Conservation (phyloP, 148 eudicot genomes). For the Amaranthus cruentus region DNA sequence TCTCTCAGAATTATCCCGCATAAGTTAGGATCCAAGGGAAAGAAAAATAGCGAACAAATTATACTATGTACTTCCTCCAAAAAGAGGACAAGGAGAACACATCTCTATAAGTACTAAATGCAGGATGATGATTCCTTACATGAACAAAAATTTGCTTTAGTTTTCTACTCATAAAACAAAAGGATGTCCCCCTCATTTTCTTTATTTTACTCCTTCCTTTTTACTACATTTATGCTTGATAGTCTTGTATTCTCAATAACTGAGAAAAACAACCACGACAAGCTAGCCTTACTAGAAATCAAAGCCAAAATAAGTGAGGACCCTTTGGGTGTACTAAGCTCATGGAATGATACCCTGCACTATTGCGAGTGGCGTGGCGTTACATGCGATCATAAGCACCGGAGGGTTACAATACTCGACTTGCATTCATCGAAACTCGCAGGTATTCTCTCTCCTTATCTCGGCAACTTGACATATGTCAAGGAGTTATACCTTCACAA, state of each 20-base stretch:
- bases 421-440: slow-evolving; percentile 9
- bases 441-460: slow-evolving; percentile 19
- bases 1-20: too few relatives aligned
- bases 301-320: slow-evolving; percentile 13
- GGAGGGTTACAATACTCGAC: slow-evolving; percentile 1
- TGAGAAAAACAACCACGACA: slow-evolving; percentile 2
- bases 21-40: neutral
- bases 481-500: slow-evolving; percentile 10
- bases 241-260: neutral
- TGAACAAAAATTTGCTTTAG: too few relatives aligned
- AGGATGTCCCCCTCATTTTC: neutral
- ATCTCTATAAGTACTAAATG: too few relatives aligned
- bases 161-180: neutral
- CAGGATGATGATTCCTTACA: too few relatives aligned
- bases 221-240: neutral
- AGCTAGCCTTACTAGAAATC: slow-evolving; percentile 8
- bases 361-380: slow-evolving; percentile 21
- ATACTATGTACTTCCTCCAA: neutral
- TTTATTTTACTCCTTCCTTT: neutral
- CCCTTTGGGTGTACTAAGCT: slow-evolving; percentile 6
- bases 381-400: neutral
- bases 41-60: neutral
- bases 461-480: slow-evolving; percentile 16
- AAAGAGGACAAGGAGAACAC: too few relatives aligned
- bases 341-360: slow-evolving; percentile 22